Evolutionary conservation across 1,284 basidiomycete species (phyloP), one percentile per base, ranked within the genome.

Genomic region (Sanghuangporus baumii): DNA sequence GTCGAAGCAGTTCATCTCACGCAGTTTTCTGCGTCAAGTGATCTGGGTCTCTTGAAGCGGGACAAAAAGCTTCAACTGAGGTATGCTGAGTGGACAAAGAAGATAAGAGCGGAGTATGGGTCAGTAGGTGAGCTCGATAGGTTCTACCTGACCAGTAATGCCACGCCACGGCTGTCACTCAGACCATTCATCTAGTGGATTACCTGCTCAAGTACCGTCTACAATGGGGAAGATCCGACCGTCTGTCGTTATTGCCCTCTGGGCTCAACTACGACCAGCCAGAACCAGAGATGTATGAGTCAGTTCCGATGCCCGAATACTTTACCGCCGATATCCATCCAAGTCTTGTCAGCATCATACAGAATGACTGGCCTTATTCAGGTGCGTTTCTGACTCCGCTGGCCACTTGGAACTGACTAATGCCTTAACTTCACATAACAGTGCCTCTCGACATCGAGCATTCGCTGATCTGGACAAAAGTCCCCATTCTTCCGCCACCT

Each of bases 361-460:
- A 79, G 69, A 93, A 93, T 68, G 89, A 91, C 70, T 93, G 90
- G 90, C 90, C 90, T 0, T 93, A 93, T 72, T 91, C 88, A 31
- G 84, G 88, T 88, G 67, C 41, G 74, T 50, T n/a, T 55, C 47
- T 67, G 60, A 20, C 55, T 20, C 38, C 55, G 31, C 18, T 55
- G 57, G 63, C 20, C 16, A 26, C 46, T 47, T 31, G 18, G 52
- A 20, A 16, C 23, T 41, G 26, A 46, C 26, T 57, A 57, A 38
- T 62, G 36, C 31, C 51, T 55, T 18, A 56, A 26, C 50, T 23
- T 7, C 7, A 46, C 16, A 18, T 18, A 52, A 6, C 66, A 89
- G 89, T 91, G 8, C 90, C 90, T 3, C 70, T 80, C 1, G 85
- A 88, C 61, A 78, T 92, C 40, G 88, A 90, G 67, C 91, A 93